phyloP scores from a whole-genome alignment of 345 rosid species.

The Pseudoturritis turrita region DNA sequence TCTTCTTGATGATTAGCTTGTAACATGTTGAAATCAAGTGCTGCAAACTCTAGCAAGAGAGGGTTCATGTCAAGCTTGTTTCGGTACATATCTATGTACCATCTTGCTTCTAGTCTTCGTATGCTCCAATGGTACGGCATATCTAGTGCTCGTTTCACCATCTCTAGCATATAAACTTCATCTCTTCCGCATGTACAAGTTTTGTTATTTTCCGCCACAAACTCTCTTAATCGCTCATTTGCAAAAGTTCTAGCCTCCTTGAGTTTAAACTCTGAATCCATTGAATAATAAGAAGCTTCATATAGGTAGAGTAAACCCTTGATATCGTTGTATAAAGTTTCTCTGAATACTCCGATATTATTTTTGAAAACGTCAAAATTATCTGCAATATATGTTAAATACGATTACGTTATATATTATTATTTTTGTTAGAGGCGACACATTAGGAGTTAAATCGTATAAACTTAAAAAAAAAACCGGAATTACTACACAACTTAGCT shows the following conservation, averaged over 20 bases:
- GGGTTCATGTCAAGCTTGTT: constrained; percentile 12
- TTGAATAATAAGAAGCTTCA: too few relatives aligned
- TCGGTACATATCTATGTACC: constrained; percentile 41
- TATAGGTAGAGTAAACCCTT: too few relatives aligned
- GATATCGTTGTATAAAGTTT: not conserved
- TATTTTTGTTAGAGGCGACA: too few relatives aligned
- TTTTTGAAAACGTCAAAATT: too few relatives aligned
- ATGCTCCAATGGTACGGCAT: constrained; percentile 44
- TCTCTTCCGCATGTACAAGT: not conserved
- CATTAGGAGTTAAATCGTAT: too few relatives aligned
- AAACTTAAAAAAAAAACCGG: too few relatives aligned
- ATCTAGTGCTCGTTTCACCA: constrained; percentile 34
- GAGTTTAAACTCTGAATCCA: not conserved
- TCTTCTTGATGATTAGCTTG: constrained; percentile 44
- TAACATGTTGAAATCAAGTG: constrained; percentile 41
- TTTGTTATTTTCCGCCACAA: not conserved
- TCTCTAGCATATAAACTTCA: not conserved
- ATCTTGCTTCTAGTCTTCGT: constrained; percentile 42
- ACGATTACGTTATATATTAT: too few relatives aligned
- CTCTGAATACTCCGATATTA: not conserved
- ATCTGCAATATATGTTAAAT: too few relatives aligned
- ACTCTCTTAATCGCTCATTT: constrained; percentile 15
- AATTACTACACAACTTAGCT: not conserved
- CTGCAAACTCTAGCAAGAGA: constrained; percentile 39
- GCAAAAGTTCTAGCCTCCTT: constrained; percentile 26